These are phyloP conservation scores for Selaginella tamariscina DNA, from an alignment of 75 land plant genomes.

Conservation along the genomic window DNA sequence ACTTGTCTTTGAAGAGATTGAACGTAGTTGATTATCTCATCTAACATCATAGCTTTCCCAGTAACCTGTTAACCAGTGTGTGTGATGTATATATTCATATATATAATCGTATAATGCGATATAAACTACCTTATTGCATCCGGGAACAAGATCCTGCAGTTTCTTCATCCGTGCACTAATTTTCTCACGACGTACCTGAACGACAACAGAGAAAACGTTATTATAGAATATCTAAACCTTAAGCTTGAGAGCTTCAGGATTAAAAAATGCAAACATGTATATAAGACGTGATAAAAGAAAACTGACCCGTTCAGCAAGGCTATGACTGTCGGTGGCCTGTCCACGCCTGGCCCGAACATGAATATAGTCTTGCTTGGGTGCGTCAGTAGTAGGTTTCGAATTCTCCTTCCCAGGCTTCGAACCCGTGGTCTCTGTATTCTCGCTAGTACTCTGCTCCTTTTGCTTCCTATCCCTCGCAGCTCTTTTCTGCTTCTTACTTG, in stretches of 20 bases:
- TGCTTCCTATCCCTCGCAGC: neutral
- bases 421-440: neutral
- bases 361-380: constrained; percentile 22
- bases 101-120: too few relatives aligned
- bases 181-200: neutral
- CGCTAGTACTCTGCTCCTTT: neutral
- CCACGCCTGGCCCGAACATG: constrained; percentile 26
- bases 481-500: neutral
- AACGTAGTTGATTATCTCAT: constrained; percentile 10
- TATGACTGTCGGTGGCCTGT: constrained; percentile 29
- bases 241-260: too few relatives aligned
- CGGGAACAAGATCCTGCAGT: neutral
- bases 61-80: neutral
- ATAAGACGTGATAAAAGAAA: too few relatives aligned
- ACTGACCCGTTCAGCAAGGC: constrained; percentile 31
- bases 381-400: constrained; percentile 11
- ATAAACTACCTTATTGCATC: neutral
- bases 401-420: constrained; percentile 10
- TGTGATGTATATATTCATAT: neutral
- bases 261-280: too few relatives aligned
- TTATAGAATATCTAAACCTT: too few relatives aligned
- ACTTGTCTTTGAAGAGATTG: constrained; percentile 11
- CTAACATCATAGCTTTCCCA: constrained; percentile 10
- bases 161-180: neutral
- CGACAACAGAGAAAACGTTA: neutral